Conservation (phyloP, 345 rosid genomes). For the Corchorus capsularis region DNA sequence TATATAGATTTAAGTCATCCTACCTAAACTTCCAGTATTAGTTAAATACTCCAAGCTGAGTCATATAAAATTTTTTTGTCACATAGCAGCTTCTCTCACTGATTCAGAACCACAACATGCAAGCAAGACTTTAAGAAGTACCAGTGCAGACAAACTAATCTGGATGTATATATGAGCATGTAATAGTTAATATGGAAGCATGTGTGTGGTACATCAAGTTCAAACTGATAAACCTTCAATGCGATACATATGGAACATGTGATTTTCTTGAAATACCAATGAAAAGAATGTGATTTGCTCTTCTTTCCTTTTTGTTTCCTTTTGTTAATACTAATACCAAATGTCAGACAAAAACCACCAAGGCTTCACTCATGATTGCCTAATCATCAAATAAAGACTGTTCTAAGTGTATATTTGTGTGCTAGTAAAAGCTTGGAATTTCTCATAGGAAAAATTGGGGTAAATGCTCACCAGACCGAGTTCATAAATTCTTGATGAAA, state of each 20-base stretch:
- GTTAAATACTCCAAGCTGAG: neutral
- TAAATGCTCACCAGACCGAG: constrained; percentile 9
- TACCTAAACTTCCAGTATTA: neutral
- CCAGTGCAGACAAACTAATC: neutral
- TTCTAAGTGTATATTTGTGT: neutral
- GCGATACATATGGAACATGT: neutral
- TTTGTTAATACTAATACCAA: neutral
- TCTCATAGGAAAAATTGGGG: neutral
- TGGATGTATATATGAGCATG: neutral
- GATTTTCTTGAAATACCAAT: neutral
- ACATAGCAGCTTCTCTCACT: too few relatives aligned
- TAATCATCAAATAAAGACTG: neutral
- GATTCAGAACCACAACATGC: neutral
- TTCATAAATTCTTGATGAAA: constrained; percentile 54
- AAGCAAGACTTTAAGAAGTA: neutral
- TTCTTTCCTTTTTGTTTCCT: neutral
- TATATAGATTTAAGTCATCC: neutral
- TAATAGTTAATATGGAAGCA: neutral
- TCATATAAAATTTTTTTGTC: neutral
- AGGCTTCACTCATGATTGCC: neutral
- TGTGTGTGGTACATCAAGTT: neutral
- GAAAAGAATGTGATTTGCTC: too few relatives aligned
- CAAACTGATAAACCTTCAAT: neutral
- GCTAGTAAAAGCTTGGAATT: neutral
- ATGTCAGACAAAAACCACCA: constrained; percentile 3